Evolutionary conservation across 164 flowering plant genomes (phyloP), one percentile per base, ranked within the genome.

Genomic region (Liquidambar formosana): DNA sequence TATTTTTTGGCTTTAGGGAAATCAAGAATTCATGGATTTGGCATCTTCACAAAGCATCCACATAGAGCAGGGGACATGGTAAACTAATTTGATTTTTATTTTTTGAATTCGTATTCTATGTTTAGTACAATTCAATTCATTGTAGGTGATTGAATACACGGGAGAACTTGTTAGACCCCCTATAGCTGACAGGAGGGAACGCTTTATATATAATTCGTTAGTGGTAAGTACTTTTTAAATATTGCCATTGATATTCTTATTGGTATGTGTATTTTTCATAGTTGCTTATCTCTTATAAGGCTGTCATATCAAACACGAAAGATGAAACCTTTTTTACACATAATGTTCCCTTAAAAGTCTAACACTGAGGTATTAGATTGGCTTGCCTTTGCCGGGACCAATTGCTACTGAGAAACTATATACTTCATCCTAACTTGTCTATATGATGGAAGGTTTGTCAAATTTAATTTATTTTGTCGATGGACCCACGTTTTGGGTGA

Each of bases 41-140:
- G 99, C 56, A 87, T 95, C 67, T 95, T 95, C 78, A 81, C 99
- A 23, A 95, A 91, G 78, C 89, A 70, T 63, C 90, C 90, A 53
- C 97, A 91, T 74, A 85, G 75, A 78, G 96, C 97, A 2, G 98
- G 99, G 49, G 99, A 95, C 79, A 95, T 95, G 99, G 99, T 95
- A 80, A 63, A 27, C 26, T 48, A 28, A 33, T 41, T 69, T 72
- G 19, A 13, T 49, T 64, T 15, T 44, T 19, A 43, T 33, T 63
- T 63, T 49, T 12, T 22, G 21, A 41, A 21, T 5, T 21, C 44
- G 15, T 52, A 27, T 19, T 21, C 4, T 66, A 23, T 43, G 21
- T 44, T 18, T 63, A 10, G 27, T 47, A 26, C 52, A 22, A 1
- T 41, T 52, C 44, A 68, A 5, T 65, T 48, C 63, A 47, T 49